These are phyloP conservation scores for Xylaria sp. DNA, from an alignment of 2,329 filamentous ascomycete species.

Conservation along the genomic window DNA sequence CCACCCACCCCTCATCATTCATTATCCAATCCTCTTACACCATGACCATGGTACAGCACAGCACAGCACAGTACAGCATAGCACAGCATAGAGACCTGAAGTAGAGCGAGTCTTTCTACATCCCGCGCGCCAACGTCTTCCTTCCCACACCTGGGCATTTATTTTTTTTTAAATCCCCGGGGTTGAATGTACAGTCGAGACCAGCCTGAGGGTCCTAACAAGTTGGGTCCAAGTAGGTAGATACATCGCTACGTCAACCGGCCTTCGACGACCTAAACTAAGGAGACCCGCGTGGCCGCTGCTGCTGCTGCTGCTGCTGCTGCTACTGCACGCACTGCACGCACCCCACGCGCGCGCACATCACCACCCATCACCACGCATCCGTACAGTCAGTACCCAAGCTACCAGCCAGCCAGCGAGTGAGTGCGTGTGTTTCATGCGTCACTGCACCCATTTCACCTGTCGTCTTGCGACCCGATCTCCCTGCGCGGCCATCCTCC, in stretches of 20 bases:
- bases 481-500: conserved; percentile 25
- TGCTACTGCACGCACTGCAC: conserved; percentile 18
- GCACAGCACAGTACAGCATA: background rate
- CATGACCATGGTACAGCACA: background rate
- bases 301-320: background rate
- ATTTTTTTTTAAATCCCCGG: conserved; percentile 8
- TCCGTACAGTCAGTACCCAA: too few relatives aligned
- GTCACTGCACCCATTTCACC: conserved; percentile 13
- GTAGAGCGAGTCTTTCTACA: conserved; percentile 4
- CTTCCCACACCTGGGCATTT: conserved; percentile 6
- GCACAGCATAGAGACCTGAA: background rate
- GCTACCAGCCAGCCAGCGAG: conserved; percentile 17
- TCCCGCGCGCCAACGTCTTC: conserved; percentile 4
- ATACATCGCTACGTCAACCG: background rate
- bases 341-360: conserved; percentile 34
- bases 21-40: background rate
- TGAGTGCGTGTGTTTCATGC: conserved; percentile 31
- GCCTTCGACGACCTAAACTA: background rate
- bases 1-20: conserved; percentile 4
- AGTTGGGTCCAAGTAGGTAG: background rate
- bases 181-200: background rate
- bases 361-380: conserved; percentile 27
- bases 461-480: conserved; percentile 35
- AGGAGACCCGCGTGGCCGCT: conserved; percentile 8
- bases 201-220: conserved; percentile 4